Base-by-base conservation (phyloP, 225 moss, liverwort and hornwort species). In the Straminergon stramineum region DNA sequence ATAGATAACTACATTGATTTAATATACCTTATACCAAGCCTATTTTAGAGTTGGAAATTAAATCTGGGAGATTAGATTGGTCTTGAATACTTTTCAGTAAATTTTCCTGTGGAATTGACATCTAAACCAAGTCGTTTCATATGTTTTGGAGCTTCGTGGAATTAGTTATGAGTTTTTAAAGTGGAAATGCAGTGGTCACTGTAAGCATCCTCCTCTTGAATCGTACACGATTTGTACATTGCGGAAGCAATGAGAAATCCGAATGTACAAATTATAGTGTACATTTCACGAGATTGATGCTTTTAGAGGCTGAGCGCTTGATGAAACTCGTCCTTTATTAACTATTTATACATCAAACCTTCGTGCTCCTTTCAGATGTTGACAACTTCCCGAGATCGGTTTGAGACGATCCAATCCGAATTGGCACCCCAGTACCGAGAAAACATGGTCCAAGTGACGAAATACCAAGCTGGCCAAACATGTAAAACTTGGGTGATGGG, bases 401-500 rank as follows among this genome's bases (percentile, higher is more conserved):
- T 95, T 79, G 97, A 99, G 92, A 84, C 75, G 35, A 96, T 99
- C 45, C 89, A 91, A 43, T 64, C 92, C 3, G 98, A 97, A 91
- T 90, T 96, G 45, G 91, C 93, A 19, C 87, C 87, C 16, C 91
- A 96, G 64, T 63, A 77, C 78, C 92, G 90, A 69, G 90, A 91
- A 80, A 93, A 94, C 75, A 93, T 98, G 77, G 90, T 96, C 22
- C 97, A 98, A 68, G 98, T 96, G 43, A 92, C 95, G 32, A 98
- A 98, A 83, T 97, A 97, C 85, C 95, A 98, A 90, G 98, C 94
- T 21, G 98, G 97, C 26, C 91, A 94, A 76, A 78, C 91, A 4
- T 97, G 96, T 77, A 84, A 93, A 92, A 92, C 91, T 22, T 99
- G 98, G 98, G 95, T 99, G 61, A 91, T 99, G 84, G 98, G 98